A percentile compares a stretch with the other conserved stretches of the same genome.
Conservation (phyloP, 345 rosid species). For the Atalantia buxifolia region DNA sequence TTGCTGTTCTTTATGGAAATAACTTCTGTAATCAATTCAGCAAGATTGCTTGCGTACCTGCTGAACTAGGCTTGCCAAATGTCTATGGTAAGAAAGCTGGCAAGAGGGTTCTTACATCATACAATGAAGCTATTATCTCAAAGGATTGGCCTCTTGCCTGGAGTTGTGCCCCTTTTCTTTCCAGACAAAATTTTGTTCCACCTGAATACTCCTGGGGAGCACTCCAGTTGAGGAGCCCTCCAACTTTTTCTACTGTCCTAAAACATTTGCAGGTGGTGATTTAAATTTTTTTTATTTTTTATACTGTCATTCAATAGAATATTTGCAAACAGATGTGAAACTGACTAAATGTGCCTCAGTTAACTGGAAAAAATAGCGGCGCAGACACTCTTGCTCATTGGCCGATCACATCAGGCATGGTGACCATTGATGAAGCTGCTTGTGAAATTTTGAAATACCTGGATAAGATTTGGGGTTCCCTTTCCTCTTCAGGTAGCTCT, state of each 20-base stretch:
- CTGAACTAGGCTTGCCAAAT: slow-evolving; percentile 80
- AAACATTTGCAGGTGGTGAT: slow-evolving; percentile 76
- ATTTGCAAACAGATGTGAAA: slow-evolving; percentile 5
- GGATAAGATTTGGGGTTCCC: slow-evolving; percentile 76
- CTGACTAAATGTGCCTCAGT: slow-evolving; percentile 38
- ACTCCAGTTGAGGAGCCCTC: slow-evolving; percentile 82
- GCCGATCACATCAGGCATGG: slow-evolving; percentile 72
- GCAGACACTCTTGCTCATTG: slow-evolving; percentile 96
- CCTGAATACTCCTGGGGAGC: slow-evolving; percentile 89
- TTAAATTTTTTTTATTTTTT: background rate
- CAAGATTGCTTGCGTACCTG: slow-evolving; percentile 78
- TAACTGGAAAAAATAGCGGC: slow-evolving; percentile 80
- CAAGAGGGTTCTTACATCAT: slow-evolving; percentile 80
- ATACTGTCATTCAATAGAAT: background rate
- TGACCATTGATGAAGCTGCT: slow-evolving; percentile 74
- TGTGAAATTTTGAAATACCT: slow-evolving; percentile 76
- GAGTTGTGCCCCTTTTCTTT: slow-evolving; percentile 79
- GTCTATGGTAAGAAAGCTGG: slow-evolving; percentile 58
- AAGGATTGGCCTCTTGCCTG: slow-evolving; percentile 96
- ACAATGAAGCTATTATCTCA: slow-evolving; percentile 63
- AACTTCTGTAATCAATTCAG: slow-evolving; percentile 76
- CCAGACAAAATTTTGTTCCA: slow-evolving; percentile 71
- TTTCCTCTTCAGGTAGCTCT: slow-evolving; percentile 70
- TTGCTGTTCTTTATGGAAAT: slow-evolving; percentile 75
- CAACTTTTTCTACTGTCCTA: slow-evolving; percentile 67